Percentiles rank a stretch among this genome's conserved stretches.
These are phyloP conservation scores for Leccinum subatratum DNA, from an alignment of 1,284 basidiomycete species.

Conservation along the genomic window DNA sequence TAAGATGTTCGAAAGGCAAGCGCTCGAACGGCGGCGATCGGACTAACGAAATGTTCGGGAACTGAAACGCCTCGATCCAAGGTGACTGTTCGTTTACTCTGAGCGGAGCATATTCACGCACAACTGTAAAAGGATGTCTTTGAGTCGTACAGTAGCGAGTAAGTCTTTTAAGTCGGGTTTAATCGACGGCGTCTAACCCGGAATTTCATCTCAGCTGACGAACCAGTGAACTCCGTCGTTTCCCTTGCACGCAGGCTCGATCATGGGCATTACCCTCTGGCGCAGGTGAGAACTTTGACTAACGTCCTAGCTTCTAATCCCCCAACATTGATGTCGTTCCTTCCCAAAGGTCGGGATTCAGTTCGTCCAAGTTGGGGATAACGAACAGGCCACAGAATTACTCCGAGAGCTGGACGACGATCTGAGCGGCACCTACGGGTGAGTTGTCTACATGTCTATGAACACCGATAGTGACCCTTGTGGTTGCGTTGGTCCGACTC, in stretches of 20 bases:
- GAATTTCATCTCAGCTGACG: slow-evolving; percentile 38
- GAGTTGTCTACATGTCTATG: slow-evolving; percentile 7
- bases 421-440: slow-evolving; percentile 36
- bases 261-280: slow-evolving; percentile 44
- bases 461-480: slow-evolving; percentile 6
- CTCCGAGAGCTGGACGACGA: slow-evolving; percentile 48
- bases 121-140: slow-evolving; percentile 56
- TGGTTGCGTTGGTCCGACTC: slow-evolving; percentile 26
- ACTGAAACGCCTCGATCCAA: slow-evolving; percentile 58
- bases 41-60: slow-evolving; percentile 61
- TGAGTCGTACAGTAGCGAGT: slow-evolving; percentile 71
- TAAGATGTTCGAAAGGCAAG: slow-evolving; percentile 70
- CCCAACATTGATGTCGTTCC: neutral
- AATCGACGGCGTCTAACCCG: slow-evolving; percentile 1
- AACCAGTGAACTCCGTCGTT: slow-evolving; percentile 47
- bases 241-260: slow-evolving; percentile 48
- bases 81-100: slow-evolving; percentile 35
- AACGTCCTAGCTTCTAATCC: slow-evolving; percentile 5
- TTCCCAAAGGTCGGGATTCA: slow-evolving; percentile 47
- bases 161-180: neutral
- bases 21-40: slow-evolving; percentile 45
- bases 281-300: slow-evolving; percentile 38
- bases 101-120: slow-evolving; percentile 13
- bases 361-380: slow-evolving; percentile 57
- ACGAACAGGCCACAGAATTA: slow-evolving; percentile 40